Evolutionary conservation across 441 rosid genomes (phyloP).

Genomic region (Populus hybrid): DNA sequence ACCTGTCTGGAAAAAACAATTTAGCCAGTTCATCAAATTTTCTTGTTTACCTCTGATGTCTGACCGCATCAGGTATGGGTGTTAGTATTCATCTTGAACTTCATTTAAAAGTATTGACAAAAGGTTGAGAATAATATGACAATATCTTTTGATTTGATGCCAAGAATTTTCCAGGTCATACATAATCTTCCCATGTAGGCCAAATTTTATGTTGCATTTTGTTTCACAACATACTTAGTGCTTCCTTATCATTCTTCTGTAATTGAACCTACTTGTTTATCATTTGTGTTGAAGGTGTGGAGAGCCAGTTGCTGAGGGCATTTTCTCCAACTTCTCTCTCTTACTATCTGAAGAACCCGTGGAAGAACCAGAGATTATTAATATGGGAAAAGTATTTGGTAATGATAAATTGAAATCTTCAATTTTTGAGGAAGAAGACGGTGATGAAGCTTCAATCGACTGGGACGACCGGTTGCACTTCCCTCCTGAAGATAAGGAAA

Average conservation of each 20-base stretch:
- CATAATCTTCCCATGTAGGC: neutral
- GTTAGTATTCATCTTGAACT: neutral
- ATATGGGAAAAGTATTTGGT: conserved; percentile 45
- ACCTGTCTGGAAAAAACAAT: too few species aligned
- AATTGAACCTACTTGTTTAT: neutral
- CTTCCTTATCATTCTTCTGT: neutral
- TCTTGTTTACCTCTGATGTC: too few species aligned
- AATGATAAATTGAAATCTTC: conserved; percentile 32
- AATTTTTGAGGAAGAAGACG: conserved; percentile 26
- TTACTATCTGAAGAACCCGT: conserved; percentile 64
- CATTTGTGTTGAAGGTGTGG: conserved; percentile 54
- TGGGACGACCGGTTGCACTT: conserved; percentile 80
- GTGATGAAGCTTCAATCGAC: conserved; percentile 57
- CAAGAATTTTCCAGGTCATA: too few species aligned
- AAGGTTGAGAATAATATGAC: neutral
- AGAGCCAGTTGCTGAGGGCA: conserved; percentile 59
- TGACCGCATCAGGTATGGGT: too few species aligned
- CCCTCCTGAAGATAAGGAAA: conserved; percentile 57
- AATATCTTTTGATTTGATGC: neutral
- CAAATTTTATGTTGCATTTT: neutral
- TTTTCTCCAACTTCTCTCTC: conserved; percentile 75
- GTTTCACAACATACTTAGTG: neutral
- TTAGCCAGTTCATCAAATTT: too few species aligned
- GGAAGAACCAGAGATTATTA: conserved; percentile 63
- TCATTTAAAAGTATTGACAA: neutral